These are phyloP conservation scores for Dictyostelium citrinum DNA, from an alignment of 78 protist genomes.

Conservation along the genomic window DNA sequence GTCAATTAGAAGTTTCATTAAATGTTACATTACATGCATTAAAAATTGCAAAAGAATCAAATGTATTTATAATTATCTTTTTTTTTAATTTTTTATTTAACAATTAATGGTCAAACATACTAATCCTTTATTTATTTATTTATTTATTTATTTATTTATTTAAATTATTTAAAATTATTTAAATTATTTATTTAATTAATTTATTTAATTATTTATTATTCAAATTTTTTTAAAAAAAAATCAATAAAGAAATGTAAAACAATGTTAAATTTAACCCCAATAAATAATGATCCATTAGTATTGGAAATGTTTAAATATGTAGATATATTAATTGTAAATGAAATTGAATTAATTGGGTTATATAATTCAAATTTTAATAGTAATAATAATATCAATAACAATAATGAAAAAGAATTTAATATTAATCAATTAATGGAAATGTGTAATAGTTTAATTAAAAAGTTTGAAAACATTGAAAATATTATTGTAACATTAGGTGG, in stretches of 20 bases:
- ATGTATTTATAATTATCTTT: background rate
- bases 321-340: slow-evolving; percentile 63
- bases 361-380: background rate
- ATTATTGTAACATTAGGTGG: slow-evolving; percentile 54
- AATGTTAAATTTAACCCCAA: slow-evolving; percentile 56
- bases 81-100: too few relatives aligned
- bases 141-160: too few relatives aligned
- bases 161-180: too few relatives aligned
- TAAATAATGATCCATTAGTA: slow-evolving; percentile 16
- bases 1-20: slow-evolving; percentile 63
- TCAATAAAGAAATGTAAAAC: slow-evolving; percentile 45
- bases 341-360: slow-evolving; percentile 13
- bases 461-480: background rate
- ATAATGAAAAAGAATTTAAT: background rate
- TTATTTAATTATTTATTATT: too few relatives aligned
- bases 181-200: too few relatives aligned
- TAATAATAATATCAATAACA: background rate
- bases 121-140: too few relatives aligned
- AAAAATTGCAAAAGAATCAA: slow-evolving; percentile 34
- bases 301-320: slow-evolving; percentile 1
- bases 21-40: slow-evolving; percentile 23
- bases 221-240: too few relatives aligned
- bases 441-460: background rate
- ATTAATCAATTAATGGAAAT: background rate
- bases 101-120: too few relatives aligned